A percentile compares a stretch with the other conserved stretches of the same genome.
phyloP scores from a whole-genome alignment of 805 yeast genomes.

The Cyberlindnera sargentensis region DNA sequence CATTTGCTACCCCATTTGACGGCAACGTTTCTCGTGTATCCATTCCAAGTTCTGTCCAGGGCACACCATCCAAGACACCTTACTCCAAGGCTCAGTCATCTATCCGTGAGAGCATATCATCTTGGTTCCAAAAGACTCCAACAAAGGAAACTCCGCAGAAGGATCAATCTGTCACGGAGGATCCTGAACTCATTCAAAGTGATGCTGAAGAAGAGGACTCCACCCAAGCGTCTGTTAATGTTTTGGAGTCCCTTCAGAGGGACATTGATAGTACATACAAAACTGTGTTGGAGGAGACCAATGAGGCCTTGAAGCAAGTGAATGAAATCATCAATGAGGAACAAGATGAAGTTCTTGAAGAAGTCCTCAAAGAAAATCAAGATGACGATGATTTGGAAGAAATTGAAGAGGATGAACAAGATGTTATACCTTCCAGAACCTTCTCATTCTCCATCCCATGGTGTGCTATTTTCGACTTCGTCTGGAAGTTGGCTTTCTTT shows the following conservation, averaged over 20 bases:
- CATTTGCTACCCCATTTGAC: slow-evolving; percentile 7
- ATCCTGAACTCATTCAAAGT: slow-evolving; percentile 8
- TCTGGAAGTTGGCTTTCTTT: slow-evolving; percentile 27
- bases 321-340: slow-evolving; percentile 14
- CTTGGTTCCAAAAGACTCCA: slow-evolving; percentile 1
- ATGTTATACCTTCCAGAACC: neutral
- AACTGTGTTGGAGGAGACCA: slow-evolving; percentile 20
- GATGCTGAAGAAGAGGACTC: slow-evolving; percentile 5
- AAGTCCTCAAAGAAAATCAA: neutral
- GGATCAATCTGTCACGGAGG: slow-evolving; percentile 3
- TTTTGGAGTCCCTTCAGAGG: slow-evolving; percentile 16
- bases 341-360: slow-evolving; percentile 9
- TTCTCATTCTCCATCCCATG: slow-evolving; percentile 4
- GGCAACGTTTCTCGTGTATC: slow-evolving; percentile 9
- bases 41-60: slow-evolving; percentile 5
- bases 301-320: slow-evolving; percentile 22
- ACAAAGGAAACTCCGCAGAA: neutral
- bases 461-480: slow-evolving; percentile 8
- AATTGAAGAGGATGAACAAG: neutral
- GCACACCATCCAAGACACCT: slow-evolving; percentile 9
- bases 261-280: slow-evolving; percentile 20
- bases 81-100: neutral
- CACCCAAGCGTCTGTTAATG: slow-evolving; percentile 9
- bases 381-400: too few relatives aligned
- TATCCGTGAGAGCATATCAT: neutral